Evolutionary conservation across 495 filamentous ascomycete genomes (phyloP), one percentile per base, ranked within the genome.

Genomic region (Penicillium longicatenatum): DNA sequence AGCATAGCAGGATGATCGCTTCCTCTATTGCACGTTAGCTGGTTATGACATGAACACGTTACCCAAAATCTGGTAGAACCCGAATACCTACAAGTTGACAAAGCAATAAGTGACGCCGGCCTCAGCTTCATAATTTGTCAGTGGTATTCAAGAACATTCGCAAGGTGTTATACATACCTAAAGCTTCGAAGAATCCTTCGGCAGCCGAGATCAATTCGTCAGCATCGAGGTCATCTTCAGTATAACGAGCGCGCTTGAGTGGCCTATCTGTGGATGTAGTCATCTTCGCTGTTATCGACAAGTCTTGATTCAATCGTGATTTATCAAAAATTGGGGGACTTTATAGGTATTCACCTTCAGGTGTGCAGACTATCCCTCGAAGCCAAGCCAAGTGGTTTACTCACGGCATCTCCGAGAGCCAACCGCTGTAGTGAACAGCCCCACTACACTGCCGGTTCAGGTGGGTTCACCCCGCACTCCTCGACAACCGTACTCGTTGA

Each of bases 1-100:
- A 97, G 83, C 62, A 97, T 93, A 59, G 79, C 85, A 17, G 91
- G 91, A 68, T 96, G 91, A 68, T 96, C 91, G 26, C 89, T 91
- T 24, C 92, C 92, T 20, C 64, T 67, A 45, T n/a, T 6, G 22
- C 16, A 10, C 14, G 58, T 64, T 22, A 66, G 30, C 7, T 17
- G 19, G 10, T n/a, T 12, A n/a, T 4, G 1, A 16, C 7, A 20
- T 41, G 9, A 7, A 19, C 12, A 22, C n/a, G 24, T n/a, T 19
- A 54, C 64, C 35, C 48, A 62, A 61, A 67, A 24, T n/a, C n/a
- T n/a, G n/a, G n/a, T n/a, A n/a, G n/a, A n/a, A n/a, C n/a, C n/a
- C n/a, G n/a, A n/a, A n/a, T 19, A 54, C 64, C 35, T 51, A 62
- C 64, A 67, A 24, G 51, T 67, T 67, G 20, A 64, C 64, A 50